phyloP scores from a whole-genome alignment of 371 early-diverging fungal species.

The Actinomucor elegans region DNA sequence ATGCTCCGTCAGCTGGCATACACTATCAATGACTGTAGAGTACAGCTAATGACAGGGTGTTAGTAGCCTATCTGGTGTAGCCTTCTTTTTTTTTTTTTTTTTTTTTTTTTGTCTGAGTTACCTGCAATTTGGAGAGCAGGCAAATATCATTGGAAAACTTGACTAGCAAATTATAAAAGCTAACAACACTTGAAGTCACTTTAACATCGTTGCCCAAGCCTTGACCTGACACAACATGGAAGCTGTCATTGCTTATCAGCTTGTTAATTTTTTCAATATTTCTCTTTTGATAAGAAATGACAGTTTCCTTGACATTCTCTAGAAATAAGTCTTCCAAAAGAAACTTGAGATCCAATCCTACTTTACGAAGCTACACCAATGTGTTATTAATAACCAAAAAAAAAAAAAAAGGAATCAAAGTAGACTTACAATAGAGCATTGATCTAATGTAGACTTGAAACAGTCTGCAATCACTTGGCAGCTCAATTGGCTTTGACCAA shows the following conservation, averaged over 20 bases:
- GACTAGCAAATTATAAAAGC: slow-evolving; percentile 66
- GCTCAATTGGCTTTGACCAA: slow-evolving; percentile 67
- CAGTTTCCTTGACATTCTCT: slow-evolving; percentile 67
- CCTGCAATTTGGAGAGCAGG: too few relatives aligned
- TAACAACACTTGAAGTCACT: slow-evolving; percentile 59
- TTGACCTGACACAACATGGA: slow-evolving; percentile 58
- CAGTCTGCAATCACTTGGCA: slow-evolving; percentile 87
- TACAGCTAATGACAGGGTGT: slow-evolving; percentile 42
- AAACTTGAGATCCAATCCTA: slow-evolving; percentile 86
- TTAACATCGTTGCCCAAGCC: slow-evolving; percentile 50
- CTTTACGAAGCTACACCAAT: slow-evolving; percentile 52
- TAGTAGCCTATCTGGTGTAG: too few relatives aligned
- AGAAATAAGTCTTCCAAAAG: slow-evolving; percentile 79
- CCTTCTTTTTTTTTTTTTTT: background rate
- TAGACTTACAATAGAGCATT: slow-evolving; percentile 64
- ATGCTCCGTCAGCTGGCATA: slow-evolving; percentile 40
- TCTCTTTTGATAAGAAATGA: slow-evolving; percentile 61
- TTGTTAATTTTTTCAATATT: slow-evolving; percentile 55
- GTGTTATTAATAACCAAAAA: background rate
- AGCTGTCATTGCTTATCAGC: slow-evolving; percentile 62
- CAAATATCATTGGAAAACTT: too few relatives aligned
- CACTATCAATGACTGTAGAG: slow-evolving; percentile 41
- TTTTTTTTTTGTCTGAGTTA: slow-evolving; percentile 18
- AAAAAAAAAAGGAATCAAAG: background rate
- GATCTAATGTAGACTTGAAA: slow-evolving; percentile 73